phyloP scores from a whole-genome alignment of 495 filamentous ascomycete genomes.

The Penicillium angulare region DNA sequence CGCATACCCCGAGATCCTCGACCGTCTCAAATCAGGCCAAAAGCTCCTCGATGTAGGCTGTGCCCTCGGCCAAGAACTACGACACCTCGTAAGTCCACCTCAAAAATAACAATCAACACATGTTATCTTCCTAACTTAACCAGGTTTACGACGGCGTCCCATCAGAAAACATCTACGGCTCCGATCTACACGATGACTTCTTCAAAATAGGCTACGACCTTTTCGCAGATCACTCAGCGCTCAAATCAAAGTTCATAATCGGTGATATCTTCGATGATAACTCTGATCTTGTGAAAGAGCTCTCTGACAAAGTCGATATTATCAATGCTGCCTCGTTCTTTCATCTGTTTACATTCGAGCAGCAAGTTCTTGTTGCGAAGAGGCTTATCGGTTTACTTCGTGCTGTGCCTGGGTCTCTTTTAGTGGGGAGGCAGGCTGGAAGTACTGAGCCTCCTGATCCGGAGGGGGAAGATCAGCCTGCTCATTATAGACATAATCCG shows the following conservation, averaged over 20 bases:
- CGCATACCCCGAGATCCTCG: slow-evolving; percentile 37
- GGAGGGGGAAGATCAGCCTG: slow-evolving; percentile 14
- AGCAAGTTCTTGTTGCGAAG: slow-evolving; percentile 49
- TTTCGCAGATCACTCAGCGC: slow-evolving; percentile 40
- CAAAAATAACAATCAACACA: no score
- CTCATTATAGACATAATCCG: slow-evolving; percentile 44
- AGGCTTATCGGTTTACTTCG: slow-evolving; percentile 46
- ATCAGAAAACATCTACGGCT: slow-evolving; percentile 33
- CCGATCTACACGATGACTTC: slow-evolving; percentile 40
- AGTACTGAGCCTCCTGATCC: slow-evolving; percentile 23
- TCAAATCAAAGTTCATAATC: slow-evolving; percentile 47
- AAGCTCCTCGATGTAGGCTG: slow-evolving; percentile 44
- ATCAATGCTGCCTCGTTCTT: slow-evolving; percentile 56
- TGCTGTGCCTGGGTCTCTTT: slow-evolving; percentile 38
- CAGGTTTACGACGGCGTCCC: slow-evolving; percentile 30
- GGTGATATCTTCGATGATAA: slow-evolving; percentile 51
- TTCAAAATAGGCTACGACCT: slow-evolving; percentile 48
- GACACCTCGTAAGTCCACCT: slow-evolving; percentile 26
- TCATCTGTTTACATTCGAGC: slow-evolving; percentile 56
- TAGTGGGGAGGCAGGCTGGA: slow-evolving; percentile 52
- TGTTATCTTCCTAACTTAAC: not conserved
- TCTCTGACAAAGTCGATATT: slow-evolving; percentile 53
- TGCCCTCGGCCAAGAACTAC: slow-evolving; percentile 40
- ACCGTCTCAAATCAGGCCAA: slow-evolving; percentile 35
- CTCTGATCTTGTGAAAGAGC: slow-evolving; percentile 24